Base-by-base conservation (phyloP, 441 rosid genomes). In the Populus hybrid region DNA sequence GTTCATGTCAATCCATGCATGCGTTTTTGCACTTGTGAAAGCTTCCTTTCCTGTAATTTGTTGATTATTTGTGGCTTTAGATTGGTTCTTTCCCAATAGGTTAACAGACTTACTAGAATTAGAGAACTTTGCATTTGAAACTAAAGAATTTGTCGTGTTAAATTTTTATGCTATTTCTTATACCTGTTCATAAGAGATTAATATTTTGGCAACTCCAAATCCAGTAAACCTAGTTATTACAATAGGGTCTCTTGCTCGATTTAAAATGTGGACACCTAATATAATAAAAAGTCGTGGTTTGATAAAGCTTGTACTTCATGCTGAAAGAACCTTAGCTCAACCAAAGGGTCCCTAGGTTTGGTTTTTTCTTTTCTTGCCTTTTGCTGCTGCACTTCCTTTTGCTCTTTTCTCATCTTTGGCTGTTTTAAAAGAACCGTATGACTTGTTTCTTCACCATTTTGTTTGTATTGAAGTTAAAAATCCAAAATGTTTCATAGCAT, bases 401-500 rank as follows among this genome's bases (percentile, higher is more conserved):
- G 23, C 7, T 20, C 10, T 57, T 57, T 46, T 6, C 63, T 57
- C 21, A n/a, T 20, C 23, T 2, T 57, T 57, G 63, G 8, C 46
- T 24, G 6, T 72, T 72, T 50, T 20, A 8, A 23, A 28, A 10
- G 26, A n/a, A 20, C 16, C 36, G 32, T 21, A 35, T 35, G 14
- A 21, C 70, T 30, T 23, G 14, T 67, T 32, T 35, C 36, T 16
- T 54, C 67, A 76, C 6, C 34, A 6, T 46, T 9, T 50, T 69
- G 40, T 76, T 54, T 61, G 66, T 67, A 50, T 68, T 42, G 46
- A 35, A 32, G 57, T 76, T 76, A 38, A 10, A 35, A 35, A 11
- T n/a, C 30, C 40, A 54, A 24, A 18, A 10, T 34, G 34, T n/a
- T 35, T 24, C 23, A 46, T n/a, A 54, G 23, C 10, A 6, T 1